A percentile compares a stretch with the other conserved stretches of the same genome.
Conservation (phyloP, 2,329 filamentous ascomycete genomes). For the Monilinia polystroma region DNA sequence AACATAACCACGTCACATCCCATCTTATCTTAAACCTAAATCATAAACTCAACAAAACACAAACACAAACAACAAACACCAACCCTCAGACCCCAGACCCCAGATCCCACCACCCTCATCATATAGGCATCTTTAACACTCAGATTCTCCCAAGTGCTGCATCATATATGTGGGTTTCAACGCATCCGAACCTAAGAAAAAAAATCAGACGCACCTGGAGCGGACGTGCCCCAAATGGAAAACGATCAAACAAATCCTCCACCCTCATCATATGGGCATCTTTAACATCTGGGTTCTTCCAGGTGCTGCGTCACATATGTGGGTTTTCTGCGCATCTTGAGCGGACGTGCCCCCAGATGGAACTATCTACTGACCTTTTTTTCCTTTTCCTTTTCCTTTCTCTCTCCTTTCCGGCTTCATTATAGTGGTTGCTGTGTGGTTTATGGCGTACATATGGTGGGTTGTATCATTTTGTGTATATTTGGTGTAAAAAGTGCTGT, state of each 20-base stretch:
- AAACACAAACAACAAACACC: neutral
- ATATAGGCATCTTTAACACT: constrained; percentile 1
- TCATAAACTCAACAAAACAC: neutral
- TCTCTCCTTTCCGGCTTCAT: neutral
- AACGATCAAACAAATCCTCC: neutral
- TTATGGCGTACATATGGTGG: no score
- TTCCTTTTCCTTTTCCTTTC: neutral
- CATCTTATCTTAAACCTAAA: neutral
- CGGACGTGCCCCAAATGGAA: neutral
- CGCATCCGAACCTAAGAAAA: neutral
- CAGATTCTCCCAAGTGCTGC: constrained; percentile 6
- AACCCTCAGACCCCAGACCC: neutral
- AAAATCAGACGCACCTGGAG: neutral
- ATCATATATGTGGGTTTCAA: constrained; percentile 2
- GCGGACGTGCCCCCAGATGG: no score
- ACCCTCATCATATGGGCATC: constrained; percentile 1
- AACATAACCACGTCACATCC: no score
- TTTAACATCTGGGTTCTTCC: neutral
- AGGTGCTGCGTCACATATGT: constrained; percentile 5
- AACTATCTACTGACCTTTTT: neutral
- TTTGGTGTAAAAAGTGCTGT: neutral
- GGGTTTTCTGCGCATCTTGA: neutral
- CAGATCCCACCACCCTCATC: constrained; percentile 5
- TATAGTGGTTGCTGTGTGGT: no score
- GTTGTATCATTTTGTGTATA: no score